phyloP scores from a whole-genome alignment of 495 filamentous ascomycete species.

The Friedmanniomyces endolithicus region DNA sequence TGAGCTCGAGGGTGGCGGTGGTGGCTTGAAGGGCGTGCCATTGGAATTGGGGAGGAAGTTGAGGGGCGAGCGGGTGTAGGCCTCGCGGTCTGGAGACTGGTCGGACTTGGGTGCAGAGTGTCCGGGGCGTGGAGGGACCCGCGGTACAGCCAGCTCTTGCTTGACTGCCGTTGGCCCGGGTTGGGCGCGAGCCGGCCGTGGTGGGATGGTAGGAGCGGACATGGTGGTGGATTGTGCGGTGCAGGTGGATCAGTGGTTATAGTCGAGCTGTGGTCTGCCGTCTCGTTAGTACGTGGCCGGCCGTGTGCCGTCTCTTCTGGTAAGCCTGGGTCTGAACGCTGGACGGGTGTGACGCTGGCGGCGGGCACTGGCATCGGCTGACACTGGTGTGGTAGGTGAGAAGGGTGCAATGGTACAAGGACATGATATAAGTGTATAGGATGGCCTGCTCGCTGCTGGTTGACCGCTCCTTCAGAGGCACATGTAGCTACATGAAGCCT shows the following conservation, averaged over 20 bases:
- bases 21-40: slow-evolving; percentile 31
- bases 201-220: slow-evolving; percentile 47
- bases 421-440: neutral
- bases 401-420: neutral
- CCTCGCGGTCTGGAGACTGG: slow-evolving; percentile 60
- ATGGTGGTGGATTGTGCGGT: slow-evolving; percentile 30
- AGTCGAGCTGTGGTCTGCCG: neutral
- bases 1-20: slow-evolving; percentile 32
- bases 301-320: neutral
- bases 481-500: neutral
- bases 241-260: slow-evolving; percentile 5
- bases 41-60: slow-evolving; percentile 50
- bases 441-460: neutral
- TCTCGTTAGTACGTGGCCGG: neutral
- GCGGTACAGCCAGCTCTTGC: slow-evolving; percentile 34
- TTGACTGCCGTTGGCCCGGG: slow-evolving; percentile 27
- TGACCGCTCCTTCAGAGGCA: neutral
- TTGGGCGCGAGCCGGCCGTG: slow-evolving; percentile 43
- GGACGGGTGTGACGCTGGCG: too few relatives aligned
- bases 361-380: too few relatives aligned
- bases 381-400: neutral
- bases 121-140: slow-evolving; percentile 56
- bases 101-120: slow-evolving; percentile 45
- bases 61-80: slow-evolving; percentile 74
- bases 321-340: neutral